A percentile compares a stretch with the other conserved stretches of the same genome.
Evolutionary conservation across 2,329 filamentous ascomycete species (phyloP).

Genomic region (Talaromyces sp.): DNA sequence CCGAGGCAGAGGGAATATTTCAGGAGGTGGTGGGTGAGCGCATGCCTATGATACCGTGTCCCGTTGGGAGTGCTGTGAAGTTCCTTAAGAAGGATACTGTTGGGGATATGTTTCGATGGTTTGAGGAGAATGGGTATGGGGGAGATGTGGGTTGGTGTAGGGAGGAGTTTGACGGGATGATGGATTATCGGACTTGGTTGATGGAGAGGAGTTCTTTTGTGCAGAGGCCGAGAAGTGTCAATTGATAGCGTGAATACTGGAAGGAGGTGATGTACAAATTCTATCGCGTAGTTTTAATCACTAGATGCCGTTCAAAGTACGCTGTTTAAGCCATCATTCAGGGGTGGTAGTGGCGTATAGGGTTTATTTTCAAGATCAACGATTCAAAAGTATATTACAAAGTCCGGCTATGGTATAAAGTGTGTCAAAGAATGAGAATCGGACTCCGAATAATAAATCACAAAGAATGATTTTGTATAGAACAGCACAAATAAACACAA

Average conservation of each 20-base stretch:
- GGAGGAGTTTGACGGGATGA: slow-evolving; percentile 11
- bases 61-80: slow-evolving; percentile 8
- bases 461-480: neutral
- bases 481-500: neutral
- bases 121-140: slow-evolving; percentile 13
- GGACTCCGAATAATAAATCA: slow-evolving; percentile 2
- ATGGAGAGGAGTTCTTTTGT: slow-evolving; percentile 6
- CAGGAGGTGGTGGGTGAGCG: slow-evolving; percentile 3
- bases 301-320: neutral
- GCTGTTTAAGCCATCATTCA: neutral
- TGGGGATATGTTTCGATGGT: slow-evolving; percentile 14
- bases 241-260: neutral
- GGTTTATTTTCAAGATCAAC: neutral
- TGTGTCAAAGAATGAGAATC: slow-evolving; percentile 3
- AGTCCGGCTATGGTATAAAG: neutral
- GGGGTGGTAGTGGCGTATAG: too few species aligned
- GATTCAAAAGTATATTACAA: neutral
- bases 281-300: neutral
- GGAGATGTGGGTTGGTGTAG: slow-evolving; percentile 12
- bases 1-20: slow-evolving; percentile 4
- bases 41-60: slow-evolving; percentile 11
- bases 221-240: neutral
- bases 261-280: neutral
- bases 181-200: slow-evolving; percentile 15
- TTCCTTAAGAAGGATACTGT: slow-evolving; percentile 13